Base-by-base conservation (phyloP, 331 rosid genomes). In the Stylosanthes scabra region DNA sequence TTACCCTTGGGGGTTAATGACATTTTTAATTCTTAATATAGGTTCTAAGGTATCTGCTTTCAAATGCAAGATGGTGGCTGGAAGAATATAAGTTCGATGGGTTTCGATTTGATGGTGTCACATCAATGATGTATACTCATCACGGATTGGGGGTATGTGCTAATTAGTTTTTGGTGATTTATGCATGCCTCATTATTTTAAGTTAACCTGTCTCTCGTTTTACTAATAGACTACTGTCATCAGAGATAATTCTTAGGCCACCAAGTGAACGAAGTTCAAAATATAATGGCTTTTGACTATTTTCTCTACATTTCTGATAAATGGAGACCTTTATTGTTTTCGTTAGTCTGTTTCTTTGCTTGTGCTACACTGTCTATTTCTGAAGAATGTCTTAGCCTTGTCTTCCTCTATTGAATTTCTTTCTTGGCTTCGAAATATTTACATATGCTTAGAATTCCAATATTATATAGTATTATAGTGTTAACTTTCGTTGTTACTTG, bases 41-140 rank as follows among this genome's bases (percentile, higher is more conserved):
- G 98, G 98, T 93, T 46, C 79, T 93, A 54, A 86, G 98, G 82
- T 93, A 54, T 84, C 92, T 93, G 69, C 92, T 93, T 46, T 93
- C 98, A 60, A 93, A 93, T 80, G 97, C 98, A 76, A 91, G 98
- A 87, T 93, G 98, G 98, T 93, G 98, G 98, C 87, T 93, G 56
- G 96, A 93, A 75, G 98, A 93, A 81, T 93, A 80, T 84, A 93
- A 91, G 83, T 93, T 93, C 77, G 98, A 93, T 71, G 98, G 98
- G 59, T 91, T 91, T 85, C 90, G 98, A 80, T 93, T 91, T 80
- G 98, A 93, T 70, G 98, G 98, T 47, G 97, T 93, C 82, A 93
- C 98, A 71, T 93, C 98, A 79, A 93, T 93, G 98, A 93, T 93
- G 98, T 93, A 93, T 81, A 89, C 95, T 59, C 98, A 93, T 79